Evolutionary conservation across 495 filamentous ascomycete species (phyloP), one percentile per base, ranked within the genome.

Genomic region (Hyaloscypha finlandica): DNA sequence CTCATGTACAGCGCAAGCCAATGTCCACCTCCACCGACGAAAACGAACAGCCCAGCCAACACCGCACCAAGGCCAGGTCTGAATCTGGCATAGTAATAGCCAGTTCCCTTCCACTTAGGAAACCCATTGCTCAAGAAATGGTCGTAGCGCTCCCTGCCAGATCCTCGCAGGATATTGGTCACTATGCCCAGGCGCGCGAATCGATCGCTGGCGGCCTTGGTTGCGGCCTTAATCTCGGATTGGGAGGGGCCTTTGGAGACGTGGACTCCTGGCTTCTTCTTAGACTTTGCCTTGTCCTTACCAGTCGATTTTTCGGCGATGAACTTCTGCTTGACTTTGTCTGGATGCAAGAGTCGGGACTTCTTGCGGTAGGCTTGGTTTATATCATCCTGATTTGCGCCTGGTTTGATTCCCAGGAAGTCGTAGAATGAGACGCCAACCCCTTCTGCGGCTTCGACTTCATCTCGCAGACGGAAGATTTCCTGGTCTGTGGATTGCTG

Each of bases 81-180:
- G 83, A 92, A 97, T 8, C 95, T 89, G 63, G 83, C 89, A 80
- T 98, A 99, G 83, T 97, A 98, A 83, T 98, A 99, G 61, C 94
- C 96, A 20, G 95, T 97, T 39, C 96, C 95, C 76, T 91, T 92
- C 95, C 96, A 99, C 58, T 85, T 88, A 12, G 95, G 95, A 78
- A 99, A 99, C 25, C 95, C 95, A 78, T 97, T 92, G 72, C 81
- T 84, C 62, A 99, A 81, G 81, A 99, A 99, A 77, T 97, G 88
- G 77, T 99, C 94, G 76, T 99, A 99, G 61, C 96, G 90, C 72
- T 91, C 92, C 52, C 96, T 86, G 25, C 80, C 80, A 2, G 87
- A 80, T 2, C 94, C 93, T 62, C 90, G 89, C 25, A 99, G 87
- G 71, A 99, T 89, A 69, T 91, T 89, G 67, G 89, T 86, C 45